Percentiles rank a stretch among this genome's conserved stretches.
These are phyloP conservation scores for Leccinum subgranulosum DNA, from an alignment of 768 basidiomycete genomes.

Conservation along the genomic window DNA sequence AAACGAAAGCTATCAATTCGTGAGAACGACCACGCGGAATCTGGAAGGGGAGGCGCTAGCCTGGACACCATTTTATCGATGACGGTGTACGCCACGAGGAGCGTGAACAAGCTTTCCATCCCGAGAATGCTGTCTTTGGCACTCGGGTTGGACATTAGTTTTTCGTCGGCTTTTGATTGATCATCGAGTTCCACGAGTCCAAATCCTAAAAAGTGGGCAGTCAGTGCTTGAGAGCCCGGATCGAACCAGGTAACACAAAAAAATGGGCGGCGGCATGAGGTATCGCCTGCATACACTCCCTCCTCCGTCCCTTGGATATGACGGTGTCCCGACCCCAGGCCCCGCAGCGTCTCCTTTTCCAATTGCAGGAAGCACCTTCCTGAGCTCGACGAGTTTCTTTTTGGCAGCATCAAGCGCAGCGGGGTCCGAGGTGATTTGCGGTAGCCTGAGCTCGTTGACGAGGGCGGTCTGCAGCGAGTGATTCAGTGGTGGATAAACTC, in stretches of 20 bases:
- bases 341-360: constrained; percentile 16
- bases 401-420: constrained; percentile 51
- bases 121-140: too few relatives aligned
- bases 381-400: constrained; percentile 69
- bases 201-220: constrained; percentile 62
- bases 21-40: not conserved
- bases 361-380: constrained; percentile 49
- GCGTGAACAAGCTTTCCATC: too few relatives aligned
- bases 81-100: constrained; percentile 67
- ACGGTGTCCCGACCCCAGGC: constrained; percentile 42
- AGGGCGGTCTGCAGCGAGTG: constrained; percentile 47
- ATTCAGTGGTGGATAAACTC: constrained; percentile 21
- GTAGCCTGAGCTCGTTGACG: constrained; percentile 63
- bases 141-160: constrained; percentile 32
- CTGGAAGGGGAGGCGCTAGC: not conserved
- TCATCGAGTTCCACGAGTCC: constrained; percentile 93
- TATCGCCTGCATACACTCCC: constrained; percentile 96
- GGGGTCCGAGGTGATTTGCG: constrained; percentile 45
- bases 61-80: constrained; percentile 59
- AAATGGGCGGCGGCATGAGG: constrained; percentile 16
- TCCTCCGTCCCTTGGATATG: too few relatives aligned
- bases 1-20: constrained; percentile 70
- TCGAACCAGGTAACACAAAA: too few relatives aligned
- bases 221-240: not conserved
- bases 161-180: constrained; percentile 58